phyloP scores from a whole-genome alignment of 495 filamentous ascomycete species.

The Pseudoneurospora amorphoporcata region DNA sequence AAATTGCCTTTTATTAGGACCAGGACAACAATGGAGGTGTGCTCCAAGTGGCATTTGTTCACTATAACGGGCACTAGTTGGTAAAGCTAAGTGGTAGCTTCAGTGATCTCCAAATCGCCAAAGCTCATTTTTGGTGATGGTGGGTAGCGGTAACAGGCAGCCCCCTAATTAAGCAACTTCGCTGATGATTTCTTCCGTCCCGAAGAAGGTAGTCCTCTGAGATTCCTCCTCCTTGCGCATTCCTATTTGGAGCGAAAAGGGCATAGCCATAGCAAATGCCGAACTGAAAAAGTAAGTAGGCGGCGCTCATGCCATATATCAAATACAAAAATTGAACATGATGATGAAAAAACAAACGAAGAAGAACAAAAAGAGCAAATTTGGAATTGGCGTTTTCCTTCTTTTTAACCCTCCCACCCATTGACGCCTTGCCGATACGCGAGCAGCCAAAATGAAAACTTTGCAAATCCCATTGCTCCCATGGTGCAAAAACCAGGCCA shows the following conservation, averaged over 20 bases:
- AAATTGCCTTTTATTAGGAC: neutral
- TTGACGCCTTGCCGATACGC: constrained; percentile 18
- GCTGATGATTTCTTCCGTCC: neutral
- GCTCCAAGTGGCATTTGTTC: neutral
- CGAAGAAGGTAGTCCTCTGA: neutral
- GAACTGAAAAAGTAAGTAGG: neutral
- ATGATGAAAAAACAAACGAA: neutral
- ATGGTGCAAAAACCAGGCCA: constrained; percentile 1
- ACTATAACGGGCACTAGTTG: neutral
- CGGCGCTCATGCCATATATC: neutral
- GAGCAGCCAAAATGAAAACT: constrained; percentile 7
- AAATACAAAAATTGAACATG: neutral
- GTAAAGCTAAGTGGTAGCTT: neutral
- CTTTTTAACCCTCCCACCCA: constrained; percentile 11
- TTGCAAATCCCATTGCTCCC: constrained; percentile 2
- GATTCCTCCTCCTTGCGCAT: neutral
- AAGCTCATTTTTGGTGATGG: neutral
- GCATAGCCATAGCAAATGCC: neutral
- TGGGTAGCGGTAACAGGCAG: neutral
- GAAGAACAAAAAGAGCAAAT: constrained; percentile 1
- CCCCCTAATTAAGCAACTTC: neutral
- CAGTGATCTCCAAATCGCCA: neutral
- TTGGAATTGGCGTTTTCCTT: constrained; percentile 7
- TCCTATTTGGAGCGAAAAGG: neutral
- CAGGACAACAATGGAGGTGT: neutral